Evolutionary conservation across 2,329 filamentous ascomycete genomes (phyloP).

Genomic region (Penicillium digitatum): DNA sequence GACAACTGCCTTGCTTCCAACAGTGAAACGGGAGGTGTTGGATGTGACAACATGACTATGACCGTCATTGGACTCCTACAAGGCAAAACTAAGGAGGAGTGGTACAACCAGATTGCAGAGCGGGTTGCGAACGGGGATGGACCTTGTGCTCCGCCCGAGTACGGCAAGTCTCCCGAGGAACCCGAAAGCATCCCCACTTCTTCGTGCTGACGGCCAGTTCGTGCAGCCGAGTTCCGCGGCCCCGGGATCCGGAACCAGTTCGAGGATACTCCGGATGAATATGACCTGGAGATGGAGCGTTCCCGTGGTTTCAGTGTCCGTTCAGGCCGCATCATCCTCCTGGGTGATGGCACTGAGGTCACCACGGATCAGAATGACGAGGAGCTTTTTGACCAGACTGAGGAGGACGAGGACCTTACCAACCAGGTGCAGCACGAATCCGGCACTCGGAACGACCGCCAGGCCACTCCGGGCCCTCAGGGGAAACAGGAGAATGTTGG

Average conservation of each 20-base stretch:
- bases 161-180: conserved; percentile 72
- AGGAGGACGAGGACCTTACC: conserved; percentile 77
- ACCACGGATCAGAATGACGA: conserved; percentile 82
- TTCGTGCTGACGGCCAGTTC: conserved; percentile 41
- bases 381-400: conserved; percentile 91
- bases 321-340: conserved; percentile 80
- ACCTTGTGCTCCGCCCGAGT: conserved; percentile 97
- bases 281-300: conserved; percentile 50
- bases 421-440: conserved; percentile 68
- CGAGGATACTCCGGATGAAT: conserved; percentile 66
- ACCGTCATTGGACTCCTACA: conserved; percentile 80
- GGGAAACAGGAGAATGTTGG: conserved; percentile 26
- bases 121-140: conserved; percentile 95
- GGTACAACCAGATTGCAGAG: conserved; percentile 94
- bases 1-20: conserved; percentile 98
- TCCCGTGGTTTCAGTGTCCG: conserved; percentile 69
- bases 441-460: conserved; percentile 42
- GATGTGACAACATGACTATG: conserved; percentile 99
- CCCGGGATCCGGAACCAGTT: conserved; percentile 78
- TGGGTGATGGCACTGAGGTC: conserved; percentile 92
- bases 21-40: conserved; percentile 95
- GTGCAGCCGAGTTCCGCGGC: conserved; percentile 75
- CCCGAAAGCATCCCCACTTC: conserved; percentile 35
- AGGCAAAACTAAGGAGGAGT: conserved; percentile 92
- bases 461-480: conserved; percentile 52